Base-by-base conservation (phyloP, 2,329 filamentous ascomycete species). In the Penicillium capsulatum region DNA sequence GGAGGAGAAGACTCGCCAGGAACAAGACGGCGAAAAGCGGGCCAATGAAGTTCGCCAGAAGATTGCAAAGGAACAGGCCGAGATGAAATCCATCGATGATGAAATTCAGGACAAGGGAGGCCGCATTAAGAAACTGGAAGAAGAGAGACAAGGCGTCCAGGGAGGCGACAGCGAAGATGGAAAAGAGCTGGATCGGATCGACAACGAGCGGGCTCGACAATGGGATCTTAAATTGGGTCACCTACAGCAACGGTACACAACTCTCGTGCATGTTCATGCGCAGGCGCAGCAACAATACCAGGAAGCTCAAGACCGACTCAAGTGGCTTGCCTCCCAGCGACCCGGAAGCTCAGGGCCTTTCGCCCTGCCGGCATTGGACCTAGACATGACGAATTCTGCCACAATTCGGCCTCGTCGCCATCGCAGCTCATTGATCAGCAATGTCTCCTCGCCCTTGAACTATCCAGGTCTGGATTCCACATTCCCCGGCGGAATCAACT, bases 51-150 rank as follows among this genome's bases (percentile, higher is more conserved):
- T 70, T 29, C 63, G 65, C 28, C 54, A 63, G 40, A 70, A 70
- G 51, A 69, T 73, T 36, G 59, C 65, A 13, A 61, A 67, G 34
- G 69, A 73, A 45, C 68, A 72, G 41, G 49, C 55, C 6, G 63
- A 68, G 9, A 75, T 80, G 63, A 80, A 76, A 47, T 54, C 61
- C 5, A 65, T 83, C 27, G 80, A 83, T 40, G 79, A 83, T 29
- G 74, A 77, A 37, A 76, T 82, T 33, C 75, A 75, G 44, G 73
- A 80, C 47, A 80, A 76, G 49, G 77, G 76, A 16, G 70, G 69
- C 3, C 73, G 78, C 33, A 76, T 82, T 60, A 81, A 82, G 63
- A 69, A 72, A 26, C 64, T 83, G 5, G 79, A 83, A 55, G 74
- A 79, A 42, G 73, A 80, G 57, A 63, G 74, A 44, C 72, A 77